Base-by-base conservation (phyloP, 2,329 filamentous ascomycete species). In the Sclerotinia sclerotiorum region DNA sequence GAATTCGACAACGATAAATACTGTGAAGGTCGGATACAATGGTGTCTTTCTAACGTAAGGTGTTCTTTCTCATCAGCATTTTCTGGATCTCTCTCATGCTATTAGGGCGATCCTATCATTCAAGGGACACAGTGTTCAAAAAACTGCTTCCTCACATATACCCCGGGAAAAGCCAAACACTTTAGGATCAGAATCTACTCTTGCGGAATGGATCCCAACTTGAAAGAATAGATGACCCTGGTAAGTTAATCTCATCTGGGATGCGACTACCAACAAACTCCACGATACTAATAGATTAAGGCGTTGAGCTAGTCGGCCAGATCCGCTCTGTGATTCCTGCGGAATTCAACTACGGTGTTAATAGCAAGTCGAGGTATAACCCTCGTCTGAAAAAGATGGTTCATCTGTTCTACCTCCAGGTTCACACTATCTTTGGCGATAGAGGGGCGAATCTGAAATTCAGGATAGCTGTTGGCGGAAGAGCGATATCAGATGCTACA, bases 1-100 rank as follows among this genome's bases (percentile, higher is more conserved):
- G 1, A 7, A 0, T 67, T 62, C 21, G 5, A 57, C 3, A 62
- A 69, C 4, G 1, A 3, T 17, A 72, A 73, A 21, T 46, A 5
- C 3, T 71, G 68, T 54, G 0, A 4, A 8, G 19, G 56, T 4
- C 61, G 67, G 17, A 58, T 71, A 29, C 2, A 21, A 10, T 73
- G 70, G 71, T 32, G 70, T 3, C 67, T 72, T 55, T 68, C 67
- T 10, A 73, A 72, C 35, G 72, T 69, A 63, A 24, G 62, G 24
- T 1, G n/a, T 15, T 13, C n/a, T 19, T 19, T 17, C 8, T 42
- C 13, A 17, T 42, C 5, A 4, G 7, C 7, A 4, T 11, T 15
- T 27, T 6, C 24, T 19, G 21, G 0, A 19, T 19, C 0, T 65
- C 24, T 32, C 32, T 44, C 39, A 44, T 17, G 2, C 19, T 62